phyloP scores from a whole-genome alignment of 345 rosid species.

The Kernera saxatilis region DNA sequence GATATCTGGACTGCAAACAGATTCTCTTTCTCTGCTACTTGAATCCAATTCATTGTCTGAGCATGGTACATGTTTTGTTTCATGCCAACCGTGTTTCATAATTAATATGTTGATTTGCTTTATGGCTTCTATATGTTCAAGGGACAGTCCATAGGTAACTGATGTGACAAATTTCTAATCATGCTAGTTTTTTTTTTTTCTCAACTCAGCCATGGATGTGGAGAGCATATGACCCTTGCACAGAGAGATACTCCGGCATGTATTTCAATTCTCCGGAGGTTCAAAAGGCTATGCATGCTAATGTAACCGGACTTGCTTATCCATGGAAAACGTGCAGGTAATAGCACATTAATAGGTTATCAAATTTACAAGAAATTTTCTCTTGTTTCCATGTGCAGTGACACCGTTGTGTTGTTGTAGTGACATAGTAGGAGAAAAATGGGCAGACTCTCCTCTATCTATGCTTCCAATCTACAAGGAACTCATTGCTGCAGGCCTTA shows the following conservation, averaged over 20 bases:
- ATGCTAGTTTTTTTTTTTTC: background rate
- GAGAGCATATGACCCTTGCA: slow-evolving; percentile 96
- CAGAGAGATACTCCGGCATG: slow-evolving; percentile 65
- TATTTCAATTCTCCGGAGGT: slow-evolving; percentile 87
- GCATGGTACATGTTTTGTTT: background rate
- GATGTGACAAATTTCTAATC: background rate
- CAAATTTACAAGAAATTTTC: background rate
- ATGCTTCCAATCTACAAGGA: slow-evolving; percentile 94
- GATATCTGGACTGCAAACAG: background rate
- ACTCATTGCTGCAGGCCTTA: slow-evolving; percentile 73
- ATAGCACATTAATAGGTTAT: background rate
- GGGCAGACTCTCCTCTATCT: slow-evolving; percentile 86
- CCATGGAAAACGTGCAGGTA: slow-evolving; percentile 92
- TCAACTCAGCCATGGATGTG: slow-evolving; percentile 88
- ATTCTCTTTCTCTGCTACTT: background rate
- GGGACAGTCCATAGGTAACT: background rate
- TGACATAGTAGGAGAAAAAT: slow-evolving; percentile 56
- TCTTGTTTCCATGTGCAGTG: background rate
- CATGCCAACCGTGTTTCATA: background rate
- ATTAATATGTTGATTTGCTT: background rate
- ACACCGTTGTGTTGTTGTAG: slow-evolving; percentile 29
- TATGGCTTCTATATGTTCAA: background rate
- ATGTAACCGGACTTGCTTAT: slow-evolving; percentile 63
- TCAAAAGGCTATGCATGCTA: slow-evolving; percentile 93
- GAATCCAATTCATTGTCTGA: background rate